A percentile compares a stretch with the other conserved stretches of the same genome.
phyloP scores from a whole-genome alignment of 2,329 filamentous ascomycete species.

The Phialemonium atrogriseum region DNA sequence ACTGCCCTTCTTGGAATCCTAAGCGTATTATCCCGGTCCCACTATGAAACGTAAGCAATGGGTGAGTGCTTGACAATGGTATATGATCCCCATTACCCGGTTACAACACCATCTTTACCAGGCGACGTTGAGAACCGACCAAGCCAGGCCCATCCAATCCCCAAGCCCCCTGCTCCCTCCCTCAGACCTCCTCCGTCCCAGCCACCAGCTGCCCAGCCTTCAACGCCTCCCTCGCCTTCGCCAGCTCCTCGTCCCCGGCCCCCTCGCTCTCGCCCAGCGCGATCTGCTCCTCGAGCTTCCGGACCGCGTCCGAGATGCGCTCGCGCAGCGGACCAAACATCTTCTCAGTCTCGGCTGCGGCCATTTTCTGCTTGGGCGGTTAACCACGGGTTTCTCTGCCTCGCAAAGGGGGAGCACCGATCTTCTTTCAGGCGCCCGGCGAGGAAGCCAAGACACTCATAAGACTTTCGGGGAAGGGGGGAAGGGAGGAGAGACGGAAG shows the following conservation, averaged over 20 bases:
- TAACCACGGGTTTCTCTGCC: no score
- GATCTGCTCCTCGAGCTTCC: constrained; percentile 68
- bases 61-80: no score
- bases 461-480: no score
- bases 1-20: no score
- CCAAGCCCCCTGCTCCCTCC: constrained; percentile 1
- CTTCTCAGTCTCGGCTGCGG: constrained; percentile 78
- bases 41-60: no score
- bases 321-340: constrained; percentile 66
- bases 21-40: no score
- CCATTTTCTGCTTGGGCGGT: constrained; percentile 53
- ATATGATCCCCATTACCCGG: no score
- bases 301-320: constrained; percentile 63
- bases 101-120: background rate
- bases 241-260: constrained; percentile 38
- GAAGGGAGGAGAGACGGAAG: no score
- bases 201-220: constrained; percentile 36
- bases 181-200: constrained; percentile 13
- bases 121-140: no score
- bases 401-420: no score
- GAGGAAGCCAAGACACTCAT: no score
- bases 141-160: constrained; percentile 1
- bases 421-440: no score
- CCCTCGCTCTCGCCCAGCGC: constrained; percentile 49
- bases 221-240: constrained; percentile 46